Evolutionary conservation across 176 grass and related monocot genomes (phyloP).

Genomic region (Oryza australiensis): DNA sequence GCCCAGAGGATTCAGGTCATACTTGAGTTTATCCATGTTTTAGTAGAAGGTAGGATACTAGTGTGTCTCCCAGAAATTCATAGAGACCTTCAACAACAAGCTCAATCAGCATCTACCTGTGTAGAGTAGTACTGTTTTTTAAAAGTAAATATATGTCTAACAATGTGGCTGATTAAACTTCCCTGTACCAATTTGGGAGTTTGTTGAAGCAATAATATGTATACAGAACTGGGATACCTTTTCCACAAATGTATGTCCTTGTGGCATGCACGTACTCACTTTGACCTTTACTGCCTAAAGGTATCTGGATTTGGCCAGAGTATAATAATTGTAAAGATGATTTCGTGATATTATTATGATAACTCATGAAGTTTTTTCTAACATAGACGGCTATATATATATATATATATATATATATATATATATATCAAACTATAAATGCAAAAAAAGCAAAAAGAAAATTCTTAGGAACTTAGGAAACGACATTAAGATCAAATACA

Average conservation of each 20-base stretch:
- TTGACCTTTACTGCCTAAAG: neutral
- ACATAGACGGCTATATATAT: neutral
- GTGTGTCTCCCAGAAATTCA: neutral
- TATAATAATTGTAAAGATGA: neutral
- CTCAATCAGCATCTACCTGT: neutral
- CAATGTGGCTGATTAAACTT: neutral
- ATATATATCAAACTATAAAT: neutral
- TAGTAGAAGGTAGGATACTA: neutral
- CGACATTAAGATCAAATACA: neutral
- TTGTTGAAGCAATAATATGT: constrained; percentile 13
- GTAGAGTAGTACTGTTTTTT: neutral
- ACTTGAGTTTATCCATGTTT: neutral
- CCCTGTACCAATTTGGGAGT: neutral
- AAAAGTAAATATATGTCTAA: neutral
- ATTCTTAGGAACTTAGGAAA: neutral
- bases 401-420: neutral
- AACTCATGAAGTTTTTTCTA: neutral
- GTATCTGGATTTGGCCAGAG: neutral
- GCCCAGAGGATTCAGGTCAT: constrained; percentile 11
- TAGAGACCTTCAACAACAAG: neutral
- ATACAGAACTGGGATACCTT: neutral
- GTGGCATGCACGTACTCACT: neutral
- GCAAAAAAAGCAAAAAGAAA: neutral
- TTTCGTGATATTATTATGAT: neutral
- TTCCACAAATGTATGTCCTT: neutral